Base-by-base conservation (phyloP, 2,329 filamentous ascomycete species). In the Colletotrichum cuscutae region DNA sequence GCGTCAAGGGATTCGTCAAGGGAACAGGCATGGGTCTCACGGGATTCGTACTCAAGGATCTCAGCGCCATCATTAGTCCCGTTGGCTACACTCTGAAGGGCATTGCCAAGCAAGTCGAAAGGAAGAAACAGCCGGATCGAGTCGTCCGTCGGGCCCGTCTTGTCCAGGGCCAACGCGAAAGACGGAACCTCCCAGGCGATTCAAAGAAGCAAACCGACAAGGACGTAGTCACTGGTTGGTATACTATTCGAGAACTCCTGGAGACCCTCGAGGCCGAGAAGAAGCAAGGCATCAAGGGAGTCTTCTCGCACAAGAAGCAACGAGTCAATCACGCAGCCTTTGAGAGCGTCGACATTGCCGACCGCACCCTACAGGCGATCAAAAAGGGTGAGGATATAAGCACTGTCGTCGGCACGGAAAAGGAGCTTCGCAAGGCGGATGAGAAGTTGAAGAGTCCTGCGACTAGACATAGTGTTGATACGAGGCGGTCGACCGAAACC, bases 11-110 rank as follows among this genome's bases (percentile, higher is more conserved):
- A 0, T 83, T 87, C 49, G 76, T 87, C 19, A 82, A 88, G 53
- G 91, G 92, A 2, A 81, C 91, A 0, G 91, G 89, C 15, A 91
- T 90, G 84, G 91, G 91, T 0, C 76, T 93, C 8, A 89, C 87
- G 1, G 91, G 91, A 0, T 87, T 93, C 28, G 85, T 93, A 2
- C 84, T 93, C 32, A 93, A 93, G 79, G 88, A 91, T 63, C 84
- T 92, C 6, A 86, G 90, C 0, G 92, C 91, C 6, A 70, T 92
- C 1, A 78, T 91, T 1, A 90, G 90, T 0, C 90, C 90, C 0
- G 76, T 90, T 3, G 90, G 90, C 0, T 93, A 91, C 76, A 86
- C 89, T 0, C 84, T 92, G 74, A 92, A 93, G 77, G 92, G 92
- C 0, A 78, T 92, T 0, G 86, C 89, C 37, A 92, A 91, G 75